Conservation (phyloP, 169 alveolate genomes). For the Neospora caninum region DNA sequence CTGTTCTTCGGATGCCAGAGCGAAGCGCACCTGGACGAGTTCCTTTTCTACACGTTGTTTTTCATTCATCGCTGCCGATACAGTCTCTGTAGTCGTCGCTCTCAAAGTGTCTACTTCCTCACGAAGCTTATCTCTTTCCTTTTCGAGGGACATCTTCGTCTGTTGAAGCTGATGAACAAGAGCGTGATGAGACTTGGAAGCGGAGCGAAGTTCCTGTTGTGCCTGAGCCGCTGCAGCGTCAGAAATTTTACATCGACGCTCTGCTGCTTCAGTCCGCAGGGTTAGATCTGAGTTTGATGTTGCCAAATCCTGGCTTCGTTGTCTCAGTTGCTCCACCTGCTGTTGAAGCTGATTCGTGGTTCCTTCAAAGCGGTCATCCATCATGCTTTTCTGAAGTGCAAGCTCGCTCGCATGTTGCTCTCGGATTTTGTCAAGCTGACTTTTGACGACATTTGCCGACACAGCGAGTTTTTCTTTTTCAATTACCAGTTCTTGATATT, state of each 20-base stretch:
- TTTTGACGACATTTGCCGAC: slow-evolving; percentile 46
- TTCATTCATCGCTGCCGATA: slow-evolving; percentile 46
- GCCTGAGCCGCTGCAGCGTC: slow-evolving; percentile 65
- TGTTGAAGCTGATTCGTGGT: slow-evolving; percentile 53
- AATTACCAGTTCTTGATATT: slow-evolving; percentile 42
- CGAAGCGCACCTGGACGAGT: background rate
- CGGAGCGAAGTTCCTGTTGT: slow-evolving; percentile 43
- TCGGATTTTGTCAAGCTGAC: slow-evolving; percentile 58
- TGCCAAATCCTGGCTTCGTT: slow-evolving; percentile 32
- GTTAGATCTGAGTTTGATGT: slow-evolving; percentile 52
- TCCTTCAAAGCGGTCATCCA: slow-evolving; percentile 49
- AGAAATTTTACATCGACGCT: slow-evolving; percentile 56
- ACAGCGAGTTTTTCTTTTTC: slow-evolving; percentile 59
- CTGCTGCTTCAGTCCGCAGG: slow-evolving; percentile 62
- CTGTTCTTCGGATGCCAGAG: slow-evolving; percentile 59
- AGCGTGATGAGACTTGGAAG: slow-evolving; percentile 48
- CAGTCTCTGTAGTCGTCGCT: slow-evolving; percentile 40
- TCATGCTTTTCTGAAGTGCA: slow-evolving; percentile 32
- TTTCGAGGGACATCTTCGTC: slow-evolving; percentile 55
- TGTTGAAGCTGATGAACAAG: slow-evolving; percentile 65
- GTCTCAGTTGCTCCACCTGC: slow-evolving; percentile 55
- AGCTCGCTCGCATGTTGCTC: slow-evolving; percentile 63
- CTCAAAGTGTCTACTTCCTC: slow-evolving; percentile 45
- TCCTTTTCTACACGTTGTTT: slow-evolving; percentile 46
- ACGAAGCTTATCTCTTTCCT: slow-evolving; percentile 51